These are phyloP conservation scores for Bruguiera parviflora DNA, from an alignment of 345 rosid genomes.

Conservation along the genomic window DNA sequence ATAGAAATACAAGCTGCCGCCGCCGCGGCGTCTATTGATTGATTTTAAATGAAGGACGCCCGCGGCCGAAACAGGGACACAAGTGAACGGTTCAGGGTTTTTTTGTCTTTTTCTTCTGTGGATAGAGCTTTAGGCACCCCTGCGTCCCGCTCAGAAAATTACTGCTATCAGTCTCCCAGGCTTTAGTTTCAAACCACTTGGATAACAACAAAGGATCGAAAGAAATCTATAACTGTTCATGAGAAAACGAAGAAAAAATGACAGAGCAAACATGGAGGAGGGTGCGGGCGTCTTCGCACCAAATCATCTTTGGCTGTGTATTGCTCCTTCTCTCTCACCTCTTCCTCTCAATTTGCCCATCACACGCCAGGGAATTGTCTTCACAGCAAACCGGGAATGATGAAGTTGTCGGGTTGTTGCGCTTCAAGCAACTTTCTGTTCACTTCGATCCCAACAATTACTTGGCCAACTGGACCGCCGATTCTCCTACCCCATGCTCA, in stretches of 20 bases:
- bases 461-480: slow-evolving; percentile 51
- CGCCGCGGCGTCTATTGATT: too few relatives aligned
- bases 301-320: slow-evolving; percentile 13
- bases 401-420: slow-evolving; percentile 43
- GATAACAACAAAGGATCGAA: neutral
- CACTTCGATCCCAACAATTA: slow-evolving; percentile 52
- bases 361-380: slow-evolving; percentile 29
- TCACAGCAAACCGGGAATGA: slow-evolving; percentile 24
- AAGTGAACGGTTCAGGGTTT: neutral
- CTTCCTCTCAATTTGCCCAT: neutral
- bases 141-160: too few relatives aligned
- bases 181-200: neutral
- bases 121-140: neutral
- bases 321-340: slow-evolving; percentile 17
- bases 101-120: neutral
- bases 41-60: too few relatives aligned
- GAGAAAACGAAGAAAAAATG: slow-evolving; percentile 25
- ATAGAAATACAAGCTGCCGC: too few relatives aligned
- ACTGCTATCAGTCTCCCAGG: too few relatives aligned
- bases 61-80: neutral
- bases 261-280: slow-evolving; percentile 24
- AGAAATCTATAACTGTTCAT: slow-evolving; percentile 2
- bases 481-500: slow-evolving; percentile 43
- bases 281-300: neutral
- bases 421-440: slow-evolving; percentile 64